Conservation (phyloP, 2,329 filamentous ascomycete species). For the Phyllosticta citribraziliensis region DNA sequence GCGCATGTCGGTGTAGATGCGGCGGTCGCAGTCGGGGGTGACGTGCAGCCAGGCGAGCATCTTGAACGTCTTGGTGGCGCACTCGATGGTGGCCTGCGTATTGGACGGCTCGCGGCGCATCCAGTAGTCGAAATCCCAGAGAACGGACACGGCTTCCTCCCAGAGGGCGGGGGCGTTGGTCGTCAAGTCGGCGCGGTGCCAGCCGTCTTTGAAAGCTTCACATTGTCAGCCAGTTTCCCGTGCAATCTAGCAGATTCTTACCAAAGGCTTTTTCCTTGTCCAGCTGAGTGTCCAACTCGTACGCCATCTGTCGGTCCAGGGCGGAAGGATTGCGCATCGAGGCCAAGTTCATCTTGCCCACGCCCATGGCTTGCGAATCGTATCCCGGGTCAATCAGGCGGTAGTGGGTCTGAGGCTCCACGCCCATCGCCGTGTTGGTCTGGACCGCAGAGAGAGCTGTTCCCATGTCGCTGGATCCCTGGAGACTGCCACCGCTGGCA, state of each 20-base stretch:
- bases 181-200: slow-evolving; percentile 37
- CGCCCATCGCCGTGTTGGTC: neutral
- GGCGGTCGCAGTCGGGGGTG: slow-evolving; percentile 23
- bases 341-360: too few species aligned
- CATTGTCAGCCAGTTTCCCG: neutral
- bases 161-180: slow-evolving; percentile 30
- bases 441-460: neutral
- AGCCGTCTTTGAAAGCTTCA: slow-evolving; percentile 33
- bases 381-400: neutral
- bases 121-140: neutral
- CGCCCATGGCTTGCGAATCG: neutral
- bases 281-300: slow-evolving; percentile 22
- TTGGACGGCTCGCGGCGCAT: neutral
- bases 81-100: neutral
- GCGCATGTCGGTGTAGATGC: slow-evolving; percentile 19
- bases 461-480: neutral
- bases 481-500: neutral
- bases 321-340: neutral
- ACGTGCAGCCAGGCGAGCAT: slow-evolving; percentile 17
- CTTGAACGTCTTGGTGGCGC: slow-evolving; percentile 9
- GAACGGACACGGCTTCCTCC: slow-evolving; percentile 17
- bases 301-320: slow-evolving; percentile 11
- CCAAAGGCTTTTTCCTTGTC: slow-evolving; percentile 28
- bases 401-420: neutral
- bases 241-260: slow-evolving; percentile 10